Evolutionary conservation across 495 filamentous ascomycete species (phyloP).

Genomic region (Immersiella caudata): DNA sequence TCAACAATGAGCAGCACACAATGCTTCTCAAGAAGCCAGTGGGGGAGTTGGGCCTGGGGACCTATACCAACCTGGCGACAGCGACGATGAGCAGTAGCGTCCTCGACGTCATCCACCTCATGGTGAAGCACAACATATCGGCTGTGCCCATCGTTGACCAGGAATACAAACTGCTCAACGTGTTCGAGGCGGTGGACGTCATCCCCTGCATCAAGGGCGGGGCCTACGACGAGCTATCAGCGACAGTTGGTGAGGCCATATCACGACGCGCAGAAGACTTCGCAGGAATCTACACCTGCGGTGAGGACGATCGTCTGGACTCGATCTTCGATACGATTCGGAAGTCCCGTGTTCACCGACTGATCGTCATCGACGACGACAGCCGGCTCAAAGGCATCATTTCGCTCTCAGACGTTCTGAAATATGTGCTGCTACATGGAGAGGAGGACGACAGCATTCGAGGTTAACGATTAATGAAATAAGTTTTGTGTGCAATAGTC

Average conservation of each 20-base stretch:
- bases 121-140: conserved; percentile 91
- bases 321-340: conserved; percentile 97
- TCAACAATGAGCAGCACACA: conserved; percentile 88
- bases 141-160: conserved; percentile 91
- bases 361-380: conserved; percentile 89
- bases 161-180: conserved; percentile 83
- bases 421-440: conserved; percentile 88
- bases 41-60: conserved; percentile 81
- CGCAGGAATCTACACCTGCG: conserved; percentile 94
- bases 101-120: conserved; percentile 91
- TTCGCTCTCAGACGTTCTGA: conserved; percentile 93
- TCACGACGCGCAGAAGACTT: conserved; percentile 89
- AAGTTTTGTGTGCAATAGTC: conserved; percentile 9
- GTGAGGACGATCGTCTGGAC: conserved; percentile 85
- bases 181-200: conserved; percentile 97
- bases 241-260: conserved; percentile 87
- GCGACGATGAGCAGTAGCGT: conserved; percentile 91
- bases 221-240: conserved; percentile 84
- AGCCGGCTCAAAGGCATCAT: conserved; percentile 85
- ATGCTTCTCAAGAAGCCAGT: conserved; percentile 87
- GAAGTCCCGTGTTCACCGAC: conserved; percentile 87
- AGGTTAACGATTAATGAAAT: conserved; percentile 12
- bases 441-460: conserved; percentile 62
- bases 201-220: conserved; percentile 94
- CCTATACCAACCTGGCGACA: conserved; percentile 77